Evolutionary conservation across 1,284 basidiomycete species (phyloP).

Genomic region (Moesziomyces sp.): DNA sequence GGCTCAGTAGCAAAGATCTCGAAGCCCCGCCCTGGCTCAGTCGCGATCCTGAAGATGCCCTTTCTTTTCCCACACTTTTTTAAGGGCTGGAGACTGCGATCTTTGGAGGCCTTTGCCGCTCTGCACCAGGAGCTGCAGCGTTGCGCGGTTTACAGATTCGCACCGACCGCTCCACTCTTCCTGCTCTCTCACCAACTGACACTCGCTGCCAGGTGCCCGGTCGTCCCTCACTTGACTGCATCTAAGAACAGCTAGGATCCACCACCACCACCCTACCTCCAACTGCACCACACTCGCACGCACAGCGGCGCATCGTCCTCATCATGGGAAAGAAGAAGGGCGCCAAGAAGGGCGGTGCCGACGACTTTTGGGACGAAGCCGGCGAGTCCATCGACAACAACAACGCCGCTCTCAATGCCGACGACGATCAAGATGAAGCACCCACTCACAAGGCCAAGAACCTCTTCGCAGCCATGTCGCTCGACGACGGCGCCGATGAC

Average conservation of each 20-base stretch:
- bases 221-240: too few relatives aligned
- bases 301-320: conserved; percentile 9
- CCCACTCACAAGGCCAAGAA: conserved; percentile 32
- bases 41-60: background rate
- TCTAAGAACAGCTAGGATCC: background rate
- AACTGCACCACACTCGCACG: background rate
- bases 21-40: background rate
- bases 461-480: conserved; percentile 46
- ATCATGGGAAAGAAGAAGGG: conserved; percentile 64
- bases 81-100: too few relatives aligned
- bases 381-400: conserved; percentile 51
- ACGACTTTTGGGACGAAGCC: conserved; percentile 62
- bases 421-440: conserved; percentile 20
- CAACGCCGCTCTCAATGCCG: conserved; percentile 6
- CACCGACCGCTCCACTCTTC: too few relatives aligned
- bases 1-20: too few relatives aligned
- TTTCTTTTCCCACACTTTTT: too few relatives aligned
- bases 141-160: too few relatives aligned
- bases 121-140: background rate
- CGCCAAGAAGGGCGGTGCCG: conserved; percentile 56
- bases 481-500: conserved; percentile 36
- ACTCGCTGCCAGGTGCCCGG: too few relatives aligned
- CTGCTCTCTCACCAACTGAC: too few relatives aligned
- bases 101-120: background rate
- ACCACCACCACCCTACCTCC: too few relatives aligned